A percentile compares a stretch with the other conserved stretches of the same genome.
phyloP scores from a whole-genome alignment of 2,329 filamentous ascomycete genomes.

The Esteya vermicola region DNA sequence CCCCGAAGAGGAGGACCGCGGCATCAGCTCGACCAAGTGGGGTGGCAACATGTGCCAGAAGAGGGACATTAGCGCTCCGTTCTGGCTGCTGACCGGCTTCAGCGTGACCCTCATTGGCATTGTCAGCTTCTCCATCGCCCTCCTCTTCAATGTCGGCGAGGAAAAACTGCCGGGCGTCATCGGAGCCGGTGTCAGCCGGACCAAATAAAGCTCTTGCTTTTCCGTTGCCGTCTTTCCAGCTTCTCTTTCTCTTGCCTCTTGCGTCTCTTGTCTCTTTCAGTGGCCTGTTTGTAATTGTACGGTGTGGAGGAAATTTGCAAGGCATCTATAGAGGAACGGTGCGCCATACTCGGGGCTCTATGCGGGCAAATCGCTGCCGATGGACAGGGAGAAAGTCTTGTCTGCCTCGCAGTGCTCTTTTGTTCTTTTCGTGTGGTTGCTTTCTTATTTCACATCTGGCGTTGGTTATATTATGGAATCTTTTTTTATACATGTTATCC shows the following conservation, averaged over 20 bases:
- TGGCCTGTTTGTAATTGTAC: too few relatives aligned
- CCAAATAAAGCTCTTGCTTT: conserved; percentile 35
- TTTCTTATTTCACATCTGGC: conserved; percentile 3
- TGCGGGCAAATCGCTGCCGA: too few relatives aligned
- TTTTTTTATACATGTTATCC: background rate
- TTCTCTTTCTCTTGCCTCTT: too few relatives aligned
- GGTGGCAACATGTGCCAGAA: conserved; percentile 81
- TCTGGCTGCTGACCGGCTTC: conserved; percentile 74
- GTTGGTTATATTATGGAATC: background rate
- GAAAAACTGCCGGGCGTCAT: conserved; percentile 88
- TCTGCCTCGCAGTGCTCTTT: too few relatives aligned
- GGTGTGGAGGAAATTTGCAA: too few relatives aligned
- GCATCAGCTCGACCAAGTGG: conserved; percentile 51
- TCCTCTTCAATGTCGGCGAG: conserved; percentile 73
- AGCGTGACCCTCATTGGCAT: conserved; percentile 55
- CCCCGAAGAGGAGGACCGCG: conserved; percentile 19
- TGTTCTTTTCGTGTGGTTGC: too few relatives aligned
- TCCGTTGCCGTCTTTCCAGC: too few relatives aligned
- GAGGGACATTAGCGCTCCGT: conserved; percentile 74
- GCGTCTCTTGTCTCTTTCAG: too few relatives aligned
- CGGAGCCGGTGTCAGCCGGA: conserved; percentile 76
- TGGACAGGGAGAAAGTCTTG: too few relatives aligned
- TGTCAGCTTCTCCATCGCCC: conserved; percentile 55
- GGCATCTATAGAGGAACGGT: too few relatives aligned
- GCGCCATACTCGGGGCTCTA: too few relatives aligned